Evolutionary conservation across 1,284 basidiomycete species (phyloP).

Genomic region (Ustilago tritici): DNA sequence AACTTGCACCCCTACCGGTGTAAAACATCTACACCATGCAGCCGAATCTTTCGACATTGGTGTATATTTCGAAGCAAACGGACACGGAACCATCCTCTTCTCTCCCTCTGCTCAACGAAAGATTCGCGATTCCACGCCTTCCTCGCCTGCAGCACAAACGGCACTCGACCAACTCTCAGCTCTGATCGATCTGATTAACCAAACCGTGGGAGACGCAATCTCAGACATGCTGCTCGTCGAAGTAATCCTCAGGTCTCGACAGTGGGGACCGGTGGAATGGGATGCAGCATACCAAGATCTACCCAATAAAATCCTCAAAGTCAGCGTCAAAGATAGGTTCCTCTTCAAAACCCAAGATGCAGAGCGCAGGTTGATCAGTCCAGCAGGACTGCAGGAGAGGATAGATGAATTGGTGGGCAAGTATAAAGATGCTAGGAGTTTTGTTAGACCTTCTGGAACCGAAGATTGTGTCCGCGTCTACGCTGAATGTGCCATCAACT

Average conservation of each 20-base stretch:
- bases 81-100: slow-evolving; percentile 97
- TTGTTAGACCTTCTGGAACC: slow-evolving; percentile 96
- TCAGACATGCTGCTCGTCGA: slow-evolving; percentile 97
- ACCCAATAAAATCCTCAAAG: slow-evolving; percentile 96
- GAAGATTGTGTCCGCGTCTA: slow-evolving; percentile 99
- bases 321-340: slow-evolving; percentile 85
- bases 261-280: slow-evolving; percentile 79
- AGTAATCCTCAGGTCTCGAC: slow-evolving; percentile 82
- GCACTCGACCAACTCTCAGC: slow-evolving; percentile 71
- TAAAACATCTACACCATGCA: slow-evolving; percentile 98
- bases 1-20: slow-evolving; percentile 94
- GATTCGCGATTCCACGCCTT: slow-evolving; percentile 78
- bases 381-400: slow-evolving; percentile 83
- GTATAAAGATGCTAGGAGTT: slow-evolving; percentile 86
- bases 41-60: slow-evolving; percentile 94
- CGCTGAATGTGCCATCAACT: slow-evolving; percentile 84
- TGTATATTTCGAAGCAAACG: slow-evolving; percentile 99
- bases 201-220: slow-evolving; percentile 96
- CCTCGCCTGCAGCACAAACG: slow-evolving; percentile 81
- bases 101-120: slow-evolving; percentile 72
- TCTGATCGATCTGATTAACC: slow-evolving; percentile 90
- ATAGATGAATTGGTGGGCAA: slow-evolving; percentile 86
- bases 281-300: slow-evolving; percentile 92
- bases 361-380: slow-evolving; percentile 86
- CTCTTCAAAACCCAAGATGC: slow-evolving; percentile 93